Conservation (phyloP, 1,284 basidiomycete species). For the Ustilago vetiveriae region DNA sequence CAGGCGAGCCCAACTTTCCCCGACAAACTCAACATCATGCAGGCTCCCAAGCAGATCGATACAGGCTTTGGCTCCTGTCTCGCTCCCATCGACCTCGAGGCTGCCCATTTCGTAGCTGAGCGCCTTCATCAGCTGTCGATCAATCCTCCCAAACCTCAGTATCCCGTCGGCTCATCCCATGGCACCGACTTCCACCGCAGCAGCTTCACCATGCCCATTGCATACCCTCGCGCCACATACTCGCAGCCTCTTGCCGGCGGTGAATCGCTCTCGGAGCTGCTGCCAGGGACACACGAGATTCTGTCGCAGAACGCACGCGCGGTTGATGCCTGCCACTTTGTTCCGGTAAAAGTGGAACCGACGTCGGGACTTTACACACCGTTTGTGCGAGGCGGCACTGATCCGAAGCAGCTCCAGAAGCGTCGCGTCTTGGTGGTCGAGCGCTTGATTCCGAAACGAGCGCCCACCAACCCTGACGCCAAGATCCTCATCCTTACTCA, state of each 20-base stretch:
- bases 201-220: conserved; percentile 41
- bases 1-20: conserved; percentile 5
- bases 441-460: conserved; percentile 35
- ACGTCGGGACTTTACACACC: conserved; percentile 42
- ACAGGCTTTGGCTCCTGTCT: conserved; percentile 44
- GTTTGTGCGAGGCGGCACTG: conserved; percentile 35
- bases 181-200: conserved; percentile 29
- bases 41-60: conserved; percentile 43
- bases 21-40: conserved; percentile 13
- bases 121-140: conserved; percentile 35
- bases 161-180: conserved; percentile 30
- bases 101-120: conserved; percentile 35
- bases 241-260: conserved; percentile 41
- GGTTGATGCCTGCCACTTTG: conserved; percentile 42
- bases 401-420: conserved; percentile 40
- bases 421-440: conserved; percentile 39
- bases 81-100: conserved; percentile 42
- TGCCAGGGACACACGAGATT: conserved; percentile 41
- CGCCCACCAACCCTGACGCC: conserved; percentile 30
- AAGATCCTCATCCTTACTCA: conserved; percentile 43
- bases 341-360: conserved; percentile 40
- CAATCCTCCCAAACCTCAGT: conserved; percentile 35
- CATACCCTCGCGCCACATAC: conserved; percentile 42
- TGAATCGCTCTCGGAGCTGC: conserved; percentile 36
- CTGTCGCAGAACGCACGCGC: conserved; percentile 42